Evolutionary conservation across 2,329 filamentous ascomycete genomes (phyloP).

Genomic region (Trichoderma koningiopsis): DNA sequence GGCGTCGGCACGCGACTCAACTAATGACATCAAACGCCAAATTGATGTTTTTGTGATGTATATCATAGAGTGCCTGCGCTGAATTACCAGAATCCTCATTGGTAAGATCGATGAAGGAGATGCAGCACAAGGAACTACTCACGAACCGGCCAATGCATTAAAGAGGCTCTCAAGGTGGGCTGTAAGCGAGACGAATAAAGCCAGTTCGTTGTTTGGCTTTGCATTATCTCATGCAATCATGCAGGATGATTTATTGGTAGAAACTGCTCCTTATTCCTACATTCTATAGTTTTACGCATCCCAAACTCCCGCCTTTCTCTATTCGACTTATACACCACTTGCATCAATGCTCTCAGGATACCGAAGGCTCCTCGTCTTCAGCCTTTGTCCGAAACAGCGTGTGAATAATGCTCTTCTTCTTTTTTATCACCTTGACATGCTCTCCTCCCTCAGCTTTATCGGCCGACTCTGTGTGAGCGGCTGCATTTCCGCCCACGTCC

Average conservation of each 20-base stretch:
- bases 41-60: too few species aligned
- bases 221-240: background rate
- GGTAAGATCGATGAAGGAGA: background rate
- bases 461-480: background rate
- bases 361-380: background rate
- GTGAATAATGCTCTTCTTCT: constrained; percentile 29
- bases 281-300: background rate
- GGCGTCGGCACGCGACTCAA: constrained; percentile 1
- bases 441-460: background rate
- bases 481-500: too few species aligned
- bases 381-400: constrained; percentile 24
- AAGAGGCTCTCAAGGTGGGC: background rate
- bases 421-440: background rate
- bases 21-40: background rate
- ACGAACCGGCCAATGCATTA: background rate
- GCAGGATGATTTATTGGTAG: background rate
- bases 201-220: background rate
- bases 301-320: background rate
- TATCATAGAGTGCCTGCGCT: too few species aligned
- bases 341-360: background rate
- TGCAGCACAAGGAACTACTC: background rate
- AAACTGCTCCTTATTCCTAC: background rate
- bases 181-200: background rate
- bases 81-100: background rate
- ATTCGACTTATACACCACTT: background rate